These are phyloP conservation scores for Candolleomyces aberdarensis DNA, from an alignment of 768 basidiomycete genomes.

Conservation along the genomic window DNA sequence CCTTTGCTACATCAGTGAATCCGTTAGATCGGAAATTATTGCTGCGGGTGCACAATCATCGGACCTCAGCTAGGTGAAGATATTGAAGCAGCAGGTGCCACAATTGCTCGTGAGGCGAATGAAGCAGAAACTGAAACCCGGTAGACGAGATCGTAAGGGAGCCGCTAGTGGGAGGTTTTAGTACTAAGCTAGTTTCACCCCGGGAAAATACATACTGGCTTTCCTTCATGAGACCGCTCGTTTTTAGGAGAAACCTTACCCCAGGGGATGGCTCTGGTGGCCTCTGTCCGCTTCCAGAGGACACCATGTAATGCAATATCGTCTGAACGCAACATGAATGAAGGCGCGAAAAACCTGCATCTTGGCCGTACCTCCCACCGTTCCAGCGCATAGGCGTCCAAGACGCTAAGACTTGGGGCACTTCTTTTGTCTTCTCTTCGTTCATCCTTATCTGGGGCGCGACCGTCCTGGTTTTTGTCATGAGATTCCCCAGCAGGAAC, in stretches of 20 bases:
- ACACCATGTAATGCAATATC: slow-evolving; percentile 98
- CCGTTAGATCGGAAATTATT: slow-evolving; percentile 15
- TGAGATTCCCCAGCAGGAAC: slow-evolving; percentile 45
- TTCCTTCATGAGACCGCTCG: slow-evolving; percentile 83
- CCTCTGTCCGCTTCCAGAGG: slow-evolving; percentile 76
- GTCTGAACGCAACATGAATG: slow-evolving; percentile 50
- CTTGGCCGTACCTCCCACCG: slow-evolving; percentile 76
- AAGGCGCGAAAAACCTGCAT: background rate
- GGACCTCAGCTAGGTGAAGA: slow-evolving; percentile 79
- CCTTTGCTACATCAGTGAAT: slow-evolving; percentile 53
- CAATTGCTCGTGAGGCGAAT: slow-evolving; percentile 90
- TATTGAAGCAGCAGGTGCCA: slow-evolving; percentile 95
- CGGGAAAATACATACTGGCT: slow-evolving; percentile 47
- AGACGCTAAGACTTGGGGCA: slow-evolving; percentile 49
- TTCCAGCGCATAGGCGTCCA: slow-evolving; percentile 82
- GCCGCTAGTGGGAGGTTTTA: slow-evolving; percentile 40
- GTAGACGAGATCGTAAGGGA: slow-evolving; percentile 82
- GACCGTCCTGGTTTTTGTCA: slow-evolving; percentile 1
- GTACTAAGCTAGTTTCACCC: slow-evolving; percentile 6
- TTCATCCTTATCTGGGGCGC: slow-evolving; percentile 45
- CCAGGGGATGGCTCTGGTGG: slow-evolving; percentile 76
- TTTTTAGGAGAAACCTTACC: slow-evolving; percentile 78
- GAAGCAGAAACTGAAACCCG: slow-evolving; percentile 95
- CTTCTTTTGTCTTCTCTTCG: slow-evolving; percentile 62
- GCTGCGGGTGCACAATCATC: slow-evolving; percentile 13